Base-by-base conservation (phyloP, 176 grass and related monocot species). In the Zoysia pacifica region DNA sequence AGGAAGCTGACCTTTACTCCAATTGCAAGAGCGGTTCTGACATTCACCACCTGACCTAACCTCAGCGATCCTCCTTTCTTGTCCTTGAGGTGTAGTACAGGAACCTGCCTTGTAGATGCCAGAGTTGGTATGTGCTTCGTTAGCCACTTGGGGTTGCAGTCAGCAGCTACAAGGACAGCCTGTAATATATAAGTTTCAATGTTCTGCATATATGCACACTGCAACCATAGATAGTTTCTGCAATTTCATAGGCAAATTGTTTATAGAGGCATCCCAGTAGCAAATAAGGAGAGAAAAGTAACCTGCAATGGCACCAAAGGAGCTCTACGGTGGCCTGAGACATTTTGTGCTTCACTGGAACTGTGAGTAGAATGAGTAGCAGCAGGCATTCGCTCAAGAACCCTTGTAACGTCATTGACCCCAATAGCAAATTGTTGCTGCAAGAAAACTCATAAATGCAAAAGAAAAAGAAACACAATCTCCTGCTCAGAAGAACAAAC, bases 141-240 rank as follows among this genome's bases (percentile, higher is more conserved):
- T 75, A 97, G 76, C 95, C 90, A 94, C 60, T 94, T 94, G 68
- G 95, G 92, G 60, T 90, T 94, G 73, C 92, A 97, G 80, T 97
- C 92, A 5, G 89, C 73, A 39, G 88, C 83, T 83, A 97, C 56
- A 68, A 97, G 73, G 63, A 97, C 88, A 63, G 78, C 90, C 95
- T 97, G 81, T 61, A 83, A 37, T 48, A n/a, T n/a, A 75, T 0
- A 58, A 82, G 67, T 48, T 53, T 82, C 14, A 75, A 41, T 16
- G 11, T 59, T 69, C 3, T 2, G 8, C 52, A 75, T 53, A 28
- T 28, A 28, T 4, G 16, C 9, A 67, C 6, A 69, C 18, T 58
- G 13, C 48, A 6, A n/a, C 36, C 39, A 61, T 28, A 38, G 2
- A 66, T 19, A 19, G 7, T 9, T 19, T n/a, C 7, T 7, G 39